Conservation (phyloP, 768 basidiomycete species). For the Tulasnella sp. region DNA sequence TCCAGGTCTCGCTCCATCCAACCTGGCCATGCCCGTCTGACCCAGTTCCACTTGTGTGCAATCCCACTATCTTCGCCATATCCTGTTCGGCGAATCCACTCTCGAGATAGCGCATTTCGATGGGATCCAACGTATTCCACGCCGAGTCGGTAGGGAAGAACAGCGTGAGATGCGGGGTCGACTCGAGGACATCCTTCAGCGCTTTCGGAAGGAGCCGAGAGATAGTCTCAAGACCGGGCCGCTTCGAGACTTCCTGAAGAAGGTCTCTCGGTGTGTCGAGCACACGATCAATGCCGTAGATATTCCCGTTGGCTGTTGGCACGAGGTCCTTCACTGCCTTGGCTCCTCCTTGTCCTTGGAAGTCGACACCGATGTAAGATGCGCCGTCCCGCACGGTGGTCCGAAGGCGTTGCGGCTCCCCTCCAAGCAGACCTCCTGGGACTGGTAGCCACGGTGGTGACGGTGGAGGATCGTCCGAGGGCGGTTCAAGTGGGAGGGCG, state of each 20-base stretch:
- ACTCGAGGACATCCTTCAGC: slow-evolving; percentile 45
- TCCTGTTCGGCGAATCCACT: slow-evolving; percentile 79
- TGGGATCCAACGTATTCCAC: slow-evolving; percentile 61
- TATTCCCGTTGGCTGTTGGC: slow-evolving; percentile 60
- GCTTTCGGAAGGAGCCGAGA: slow-evolving; percentile 55
- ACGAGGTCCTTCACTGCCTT: slow-evolving; percentile 45
- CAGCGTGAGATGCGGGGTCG: slow-evolving; percentile 63
- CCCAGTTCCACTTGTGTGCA: slow-evolving; percentile 49
- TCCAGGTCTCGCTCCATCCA: slow-evolving; percentile 27
- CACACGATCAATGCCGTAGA: slow-evolving; percentile 65
- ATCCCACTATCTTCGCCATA: slow-evolving; percentile 59
- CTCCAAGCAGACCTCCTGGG: slow-evolving; percentile 70
- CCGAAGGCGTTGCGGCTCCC: slow-evolving; percentile 71
- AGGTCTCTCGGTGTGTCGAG: slow-evolving; percentile 64
- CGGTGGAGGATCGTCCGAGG: slow-evolving; percentile 58
- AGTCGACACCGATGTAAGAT: slow-evolving; percentile 56
- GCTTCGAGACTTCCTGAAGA: slow-evolving; percentile 24
- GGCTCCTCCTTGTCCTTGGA: slow-evolving; percentile 65
- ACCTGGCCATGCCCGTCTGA: slow-evolving; percentile 17
- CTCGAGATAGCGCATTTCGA: slow-evolving; percentile 81
- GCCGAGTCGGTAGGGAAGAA: slow-evolving; percentile 83
- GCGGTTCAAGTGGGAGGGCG: slow-evolving; percentile 42
- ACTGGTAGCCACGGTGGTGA: slow-evolving; percentile 77
- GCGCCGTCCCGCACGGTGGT: slow-evolving; percentile 31
- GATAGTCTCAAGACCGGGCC: slow-evolving; percentile 60